Conservation (phyloP, 495 filamentous ascomycete genomes). For the Penicillium antarcticum region DNA sequence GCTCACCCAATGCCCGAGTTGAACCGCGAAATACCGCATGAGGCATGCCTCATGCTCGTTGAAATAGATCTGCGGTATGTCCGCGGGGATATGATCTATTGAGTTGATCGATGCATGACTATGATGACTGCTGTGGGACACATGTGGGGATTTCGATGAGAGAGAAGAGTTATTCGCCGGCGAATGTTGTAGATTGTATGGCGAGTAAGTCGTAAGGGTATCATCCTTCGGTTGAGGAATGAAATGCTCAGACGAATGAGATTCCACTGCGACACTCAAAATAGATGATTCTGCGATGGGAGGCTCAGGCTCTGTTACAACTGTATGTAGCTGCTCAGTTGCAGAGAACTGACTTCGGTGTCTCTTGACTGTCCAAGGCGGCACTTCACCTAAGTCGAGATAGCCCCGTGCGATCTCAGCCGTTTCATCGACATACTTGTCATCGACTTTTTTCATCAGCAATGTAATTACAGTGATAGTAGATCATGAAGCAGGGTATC, state of each 20-base stretch:
- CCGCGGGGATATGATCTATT: background rate
- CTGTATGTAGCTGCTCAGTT: background rate
- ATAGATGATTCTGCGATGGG: background rate
- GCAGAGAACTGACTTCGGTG: slow-evolving; percentile 1
- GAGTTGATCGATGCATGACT: slow-evolving; percentile 11
- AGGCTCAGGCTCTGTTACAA: background rate
- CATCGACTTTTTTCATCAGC: slow-evolving; percentile 9
- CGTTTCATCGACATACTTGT: slow-evolving; percentile 21
- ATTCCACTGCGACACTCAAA: slow-evolving; percentile 1
- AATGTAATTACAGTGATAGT: background rate
- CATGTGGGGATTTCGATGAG: slow-evolving; percentile 10
- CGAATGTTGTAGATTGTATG: slow-evolving; percentile 10
- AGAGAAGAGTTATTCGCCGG: slow-evolving; percentile 7
- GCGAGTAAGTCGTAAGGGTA: slow-evolving; percentile 1
- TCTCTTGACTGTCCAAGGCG: background rate
- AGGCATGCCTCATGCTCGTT: slow-evolving; percentile 28
- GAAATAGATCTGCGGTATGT: slow-evolving; percentile 7
- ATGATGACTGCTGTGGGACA: slow-evolving; percentile 13
- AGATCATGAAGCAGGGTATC: no score
- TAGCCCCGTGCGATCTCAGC: slow-evolving; percentile 17
- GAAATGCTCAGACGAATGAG: slow-evolving; percentile 6
- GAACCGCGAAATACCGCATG: slow-evolving; percentile 29
- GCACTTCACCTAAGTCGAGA: slow-evolving; percentile 2
- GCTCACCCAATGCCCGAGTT: slow-evolving; percentile 27
- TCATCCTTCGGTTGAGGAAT: slow-evolving; percentile 1